Evolutionary conservation across 441 rosid species (phyloP).

Genomic region (Eruca vesicaria): DNA sequence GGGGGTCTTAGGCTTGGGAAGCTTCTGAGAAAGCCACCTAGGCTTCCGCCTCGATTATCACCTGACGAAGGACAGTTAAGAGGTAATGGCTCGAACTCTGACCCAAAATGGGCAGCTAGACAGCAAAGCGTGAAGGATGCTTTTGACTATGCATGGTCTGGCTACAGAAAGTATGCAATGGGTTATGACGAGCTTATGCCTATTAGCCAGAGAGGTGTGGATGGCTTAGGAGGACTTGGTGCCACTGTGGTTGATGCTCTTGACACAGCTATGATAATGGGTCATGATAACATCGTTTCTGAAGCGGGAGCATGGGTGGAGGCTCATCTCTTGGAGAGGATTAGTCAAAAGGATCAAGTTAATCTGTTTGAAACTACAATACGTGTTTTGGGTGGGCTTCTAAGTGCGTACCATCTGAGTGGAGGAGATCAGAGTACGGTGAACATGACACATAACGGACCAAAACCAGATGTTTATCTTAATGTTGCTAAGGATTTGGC

Average conservation of each 20-base stretch:
- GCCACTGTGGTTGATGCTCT: slow-evolving; percentile 94
- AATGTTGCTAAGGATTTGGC: slow-evolving; percentile 79
- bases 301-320: slow-evolving; percentile 94
- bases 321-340: slow-evolving; percentile 71
- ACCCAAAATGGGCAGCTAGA: slow-evolving; percentile 59
- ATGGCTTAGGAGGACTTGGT: slow-evolving; percentile 96
- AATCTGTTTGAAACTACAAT: slow-evolving; percentile 97
- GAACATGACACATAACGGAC: slow-evolving; percentile 50
- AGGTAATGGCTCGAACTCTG: slow-evolving; percentile 33
- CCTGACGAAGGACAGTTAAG: slow-evolving; percentile 63
- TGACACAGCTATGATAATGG: slow-evolving; percentile 99
- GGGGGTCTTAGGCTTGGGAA: slow-evolving; percentile 45
- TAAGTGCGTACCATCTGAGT: slow-evolving; percentile 96
- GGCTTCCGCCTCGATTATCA: slow-evolving; percentile 87
- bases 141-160: slow-evolving; percentile 91
- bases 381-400: slow-evolving; percentile 92
- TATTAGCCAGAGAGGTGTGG: slow-evolving; percentile 63
- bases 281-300: slow-evolving; percentile 66
- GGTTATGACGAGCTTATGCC: slow-evolving; percentile 98
- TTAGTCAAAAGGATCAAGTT: slow-evolving; percentile 86
- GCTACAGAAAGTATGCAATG: slow-evolving; percentile 85
- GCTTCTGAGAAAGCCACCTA: slow-evolving; percentile 70
- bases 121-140: slow-evolving; percentile 78
- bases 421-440: slow-evolving; percentile 60
- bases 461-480: slow-evolving; percentile 69